phyloP scores from a whole-genome alignment of 257 asterid species.

The Pogostemon cablin region DNA sequence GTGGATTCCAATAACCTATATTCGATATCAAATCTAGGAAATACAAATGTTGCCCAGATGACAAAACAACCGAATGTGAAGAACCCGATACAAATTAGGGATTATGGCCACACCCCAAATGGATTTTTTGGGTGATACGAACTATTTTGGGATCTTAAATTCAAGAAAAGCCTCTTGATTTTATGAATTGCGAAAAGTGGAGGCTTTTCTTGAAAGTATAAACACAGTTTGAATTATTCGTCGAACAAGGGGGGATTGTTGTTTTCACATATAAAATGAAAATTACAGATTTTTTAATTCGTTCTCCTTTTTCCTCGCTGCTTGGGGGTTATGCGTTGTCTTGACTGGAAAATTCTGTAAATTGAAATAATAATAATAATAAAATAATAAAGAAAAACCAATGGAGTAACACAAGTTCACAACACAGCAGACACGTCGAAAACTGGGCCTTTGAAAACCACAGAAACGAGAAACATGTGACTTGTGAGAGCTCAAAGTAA shows the following conservation, averaged over 20 bases:
- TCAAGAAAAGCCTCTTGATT: slow-evolving; percentile 40
- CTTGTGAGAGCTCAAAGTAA: background rate
- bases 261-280: background rate
- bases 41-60: slow-evolving; percentile 25
- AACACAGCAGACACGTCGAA: slow-evolving; percentile 15
- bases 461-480: slow-evolving; percentile 18
- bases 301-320: slow-evolving; percentile 28
- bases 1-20: background rate
- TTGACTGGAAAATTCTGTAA: slow-evolving; percentile 1
- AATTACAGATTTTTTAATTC: background rate
- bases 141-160: slow-evolving; percentile 22
- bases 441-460: slow-evolving; percentile 11
- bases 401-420: slow-evolving; percentile 6
- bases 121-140: background rate
- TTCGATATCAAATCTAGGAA: background rate
- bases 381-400: background rate
- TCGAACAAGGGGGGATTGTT: slow-evolving; percentile 3
- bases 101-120: background rate
- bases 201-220: slow-evolving; percentile 36
- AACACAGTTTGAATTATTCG: slow-evolving; percentile 28
- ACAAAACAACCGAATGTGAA: slow-evolving; percentile 12
- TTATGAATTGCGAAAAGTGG: slow-evolving; percentile 5
- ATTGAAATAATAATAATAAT: background rate
- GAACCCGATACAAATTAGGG: slow-evolving; percentile 16
- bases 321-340: slow-evolving; percentile 28